Evolutionary conservation across 179 eudicot genomes (phyloP).

Genomic region (Spergularia azorica): DNA sequence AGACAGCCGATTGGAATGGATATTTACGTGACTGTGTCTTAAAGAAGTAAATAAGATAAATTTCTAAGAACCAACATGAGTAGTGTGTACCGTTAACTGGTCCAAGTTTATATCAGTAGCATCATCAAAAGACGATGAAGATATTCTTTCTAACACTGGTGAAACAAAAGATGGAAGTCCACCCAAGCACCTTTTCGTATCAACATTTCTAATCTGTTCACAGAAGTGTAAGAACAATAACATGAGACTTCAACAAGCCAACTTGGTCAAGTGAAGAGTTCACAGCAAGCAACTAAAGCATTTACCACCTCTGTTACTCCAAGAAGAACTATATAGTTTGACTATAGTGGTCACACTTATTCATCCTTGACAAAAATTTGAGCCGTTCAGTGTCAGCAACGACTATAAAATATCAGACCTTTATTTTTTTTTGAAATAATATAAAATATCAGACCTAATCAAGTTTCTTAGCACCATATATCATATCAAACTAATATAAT

Average conservation of each 20-base stretch:
- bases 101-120: slow-evolving; percentile 52
- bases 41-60: background rate
- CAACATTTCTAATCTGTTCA: slow-evolving; percentile 80
- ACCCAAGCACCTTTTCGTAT: slow-evolving; percentile 64
- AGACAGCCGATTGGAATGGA: background rate
- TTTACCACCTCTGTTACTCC: background rate
- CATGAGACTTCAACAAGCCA: background rate
- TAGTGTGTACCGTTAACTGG: slow-evolving; percentile 72
- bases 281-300: background rate
- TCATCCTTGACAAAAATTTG: no score
- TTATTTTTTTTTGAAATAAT: no score
- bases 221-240: slow-evolving; percentile 10
- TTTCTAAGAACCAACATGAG: background rate
- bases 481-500: no score
- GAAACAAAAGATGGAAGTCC: slow-evolving; percentile 83
- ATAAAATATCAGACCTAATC: no score
- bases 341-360: no score
- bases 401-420: no score
- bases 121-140: slow-evolving; percentile 43
- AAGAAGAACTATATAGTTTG: no score
- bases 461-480: no score
- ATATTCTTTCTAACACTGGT: slow-evolving; percentile 59
- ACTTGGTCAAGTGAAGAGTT: background rate
- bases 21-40: background rate
- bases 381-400: no score